Evolutionary conservation across 164 flowering plant species (phyloP).

Genomic region (Echeveria elegans): DNA sequence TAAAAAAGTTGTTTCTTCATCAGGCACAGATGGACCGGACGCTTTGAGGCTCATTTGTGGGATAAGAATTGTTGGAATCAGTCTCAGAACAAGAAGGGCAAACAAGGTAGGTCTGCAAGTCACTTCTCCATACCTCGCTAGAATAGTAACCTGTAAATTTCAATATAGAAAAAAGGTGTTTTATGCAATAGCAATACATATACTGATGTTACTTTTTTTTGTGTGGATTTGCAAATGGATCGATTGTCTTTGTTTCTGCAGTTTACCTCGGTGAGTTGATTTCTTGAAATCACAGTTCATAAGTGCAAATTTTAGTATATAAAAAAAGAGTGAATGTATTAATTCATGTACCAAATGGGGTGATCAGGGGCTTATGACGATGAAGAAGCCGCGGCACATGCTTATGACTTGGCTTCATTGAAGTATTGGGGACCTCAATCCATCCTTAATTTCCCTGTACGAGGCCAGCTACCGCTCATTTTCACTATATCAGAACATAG

Average conservation of each 20-base stretch:
- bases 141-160: no score
- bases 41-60: constrained; percentile 97
- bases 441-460: constrained; percentile 77
- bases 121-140: background rate
- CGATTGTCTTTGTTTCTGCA: background rate
- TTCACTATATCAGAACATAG: background rate
- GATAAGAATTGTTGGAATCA: constrained; percentile 75
- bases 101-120: constrained; percentile 48
- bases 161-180: background rate
- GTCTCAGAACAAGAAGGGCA: constrained; percentile 81
- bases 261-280: background rate
- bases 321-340: background rate
- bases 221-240: background rate
- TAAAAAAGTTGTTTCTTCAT: constrained; percentile 3
- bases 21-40: constrained; percentile 97
- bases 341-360: background rate
- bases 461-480: background rate
- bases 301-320: no score
- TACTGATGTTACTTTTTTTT: background rate
- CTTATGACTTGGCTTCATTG: constrained; percentile 91
- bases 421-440: constrained; percentile 86
- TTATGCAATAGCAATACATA: background rate
- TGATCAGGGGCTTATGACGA: constrained; percentile 76
- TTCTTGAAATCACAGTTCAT: background rate
- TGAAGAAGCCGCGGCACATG: constrained; percentile 87